These are phyloP conservation scores for Rubus parviflorus DNA, from an alignment of 306 rosid species.

Conservation along the genomic window DNA sequence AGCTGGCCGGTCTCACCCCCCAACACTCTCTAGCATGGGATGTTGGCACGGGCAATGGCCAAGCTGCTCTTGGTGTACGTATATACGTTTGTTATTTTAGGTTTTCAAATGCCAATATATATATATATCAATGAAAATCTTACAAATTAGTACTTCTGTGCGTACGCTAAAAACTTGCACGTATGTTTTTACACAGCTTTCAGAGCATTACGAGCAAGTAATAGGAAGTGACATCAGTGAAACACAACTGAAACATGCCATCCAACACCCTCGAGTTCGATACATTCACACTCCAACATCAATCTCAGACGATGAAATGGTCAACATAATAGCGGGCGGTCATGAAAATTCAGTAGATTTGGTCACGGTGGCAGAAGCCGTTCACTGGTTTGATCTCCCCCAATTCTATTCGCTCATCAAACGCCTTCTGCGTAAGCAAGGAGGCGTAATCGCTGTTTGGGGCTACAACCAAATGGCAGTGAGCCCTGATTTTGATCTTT, in stretches of 20 bases:
- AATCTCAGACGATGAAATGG: conserved; percentile 25
- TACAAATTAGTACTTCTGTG: no score
- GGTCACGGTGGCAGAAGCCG: conserved; percentile 24
- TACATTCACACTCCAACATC: conserved; percentile 29
- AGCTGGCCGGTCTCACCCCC: conserved; percentile 38
- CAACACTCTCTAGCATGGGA: conserved; percentile 38
- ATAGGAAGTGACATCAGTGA: conserved; percentile 35
- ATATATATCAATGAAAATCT: no score
- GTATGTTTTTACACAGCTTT: conserved; percentile 18
- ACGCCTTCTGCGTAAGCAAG: conserved; percentile 23
- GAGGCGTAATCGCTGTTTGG: conserved; percentile 23
- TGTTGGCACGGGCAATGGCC: conserved; percentile 44
- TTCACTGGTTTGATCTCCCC: conserved; percentile 33
- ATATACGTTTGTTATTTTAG: not conserved
- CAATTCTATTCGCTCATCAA: conserved; percentile 21
- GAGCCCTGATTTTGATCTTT: conserved; percentile 20
- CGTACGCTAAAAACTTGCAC: no score
- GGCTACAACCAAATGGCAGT: conserved; percentile 24
- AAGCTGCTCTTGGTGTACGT: conserved; percentile 34
- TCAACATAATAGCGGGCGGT: conserved; percentile 16
- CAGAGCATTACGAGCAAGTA: conserved; percentile 33
- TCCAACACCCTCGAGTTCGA: conserved; percentile 28
- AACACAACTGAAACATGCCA: conserved; percentile 29
- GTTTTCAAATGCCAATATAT: not conserved
- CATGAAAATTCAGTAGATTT: conserved; percentile 32